Evolutionary conservation across 2,329 filamentous ascomycete species (phyloP).

Genomic region (Ceratocystis destructans): DNA sequence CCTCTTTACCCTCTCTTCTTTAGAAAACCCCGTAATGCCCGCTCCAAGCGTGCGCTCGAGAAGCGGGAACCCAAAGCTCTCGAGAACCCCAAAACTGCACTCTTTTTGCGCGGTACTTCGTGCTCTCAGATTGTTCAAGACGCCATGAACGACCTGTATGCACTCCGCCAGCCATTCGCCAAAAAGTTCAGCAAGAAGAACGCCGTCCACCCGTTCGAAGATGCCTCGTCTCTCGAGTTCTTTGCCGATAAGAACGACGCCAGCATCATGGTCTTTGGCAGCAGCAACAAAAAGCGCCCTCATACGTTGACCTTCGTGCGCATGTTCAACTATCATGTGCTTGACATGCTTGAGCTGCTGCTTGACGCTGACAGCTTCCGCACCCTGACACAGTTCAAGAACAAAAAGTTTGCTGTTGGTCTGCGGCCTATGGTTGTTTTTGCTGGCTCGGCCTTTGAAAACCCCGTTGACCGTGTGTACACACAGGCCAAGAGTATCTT

Average conservation of each 20-base stretch:
- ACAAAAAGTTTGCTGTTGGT: conserved; percentile 60
- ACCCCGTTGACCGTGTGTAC: conserved; percentile 63
- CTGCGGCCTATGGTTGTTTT: conserved; percentile 87
- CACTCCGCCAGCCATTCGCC: conserved; percentile 69
- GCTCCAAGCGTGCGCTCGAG: conserved; percentile 88
- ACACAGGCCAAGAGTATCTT: conserved; percentile 78
- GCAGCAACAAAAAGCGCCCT: conserved; percentile 86
- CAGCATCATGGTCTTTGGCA: conserved; percentile 69
- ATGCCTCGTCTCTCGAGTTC: conserved; percentile 77
- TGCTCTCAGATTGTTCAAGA: conserved; percentile 74
- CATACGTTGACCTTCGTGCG: conserved; percentile 74
- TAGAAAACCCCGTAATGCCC: conserved; percentile 55
- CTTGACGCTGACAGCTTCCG: conserved; percentile 63
- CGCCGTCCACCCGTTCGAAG: conserved; percentile 85
- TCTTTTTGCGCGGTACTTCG: conserved; percentile 78
- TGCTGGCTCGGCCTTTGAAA: conserved; percentile 75
- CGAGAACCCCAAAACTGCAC: conserved; percentile 80
- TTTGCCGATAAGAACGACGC: conserved; percentile 95
- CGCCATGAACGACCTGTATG: conserved; percentile 70
- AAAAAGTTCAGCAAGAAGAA: conserved; percentile 98
- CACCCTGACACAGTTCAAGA: conserved; percentile 61
- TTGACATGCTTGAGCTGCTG: conserved; percentile 89
- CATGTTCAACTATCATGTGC: conserved; percentile 70
- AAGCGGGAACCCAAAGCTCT: conserved; percentile 77
- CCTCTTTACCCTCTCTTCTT: neutral